A percentile compares a stretch with the other conserved stretches of the same genome.
These are phyloP conservation scores for Colletotrichum sp. DNA, from an alignment of 2,329 filamentous ascomycete genomes.

Conservation along the genomic window DNA sequence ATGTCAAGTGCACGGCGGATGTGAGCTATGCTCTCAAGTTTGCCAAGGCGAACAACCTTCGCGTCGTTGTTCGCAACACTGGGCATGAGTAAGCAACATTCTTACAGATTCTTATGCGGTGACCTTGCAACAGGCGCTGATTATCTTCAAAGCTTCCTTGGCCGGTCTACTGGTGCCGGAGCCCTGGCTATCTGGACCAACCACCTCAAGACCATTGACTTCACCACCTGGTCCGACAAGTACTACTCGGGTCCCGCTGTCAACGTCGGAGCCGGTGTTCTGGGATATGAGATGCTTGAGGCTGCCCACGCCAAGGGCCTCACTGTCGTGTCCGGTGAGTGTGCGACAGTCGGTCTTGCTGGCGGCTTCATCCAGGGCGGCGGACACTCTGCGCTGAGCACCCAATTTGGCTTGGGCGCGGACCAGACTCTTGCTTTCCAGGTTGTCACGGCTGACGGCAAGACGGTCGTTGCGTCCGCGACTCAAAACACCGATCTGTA, in stretches of 20 bases:
- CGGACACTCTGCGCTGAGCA: constrained; percentile 47
- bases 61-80: constrained; percentile 39
- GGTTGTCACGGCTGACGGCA: constrained; percentile 48
- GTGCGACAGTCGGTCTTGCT: constrained; percentile 32
- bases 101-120: fast-evolving
- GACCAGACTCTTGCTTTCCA: constrained; percentile 52
- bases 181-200: constrained; percentile 44
- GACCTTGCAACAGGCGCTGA: not conserved
- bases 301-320: constrained; percentile 33
- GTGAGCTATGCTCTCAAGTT: constrained; percentile 36
- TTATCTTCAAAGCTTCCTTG: constrained; percentile 27
- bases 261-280: constrained; percentile 58
- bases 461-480: constrained; percentile 44
- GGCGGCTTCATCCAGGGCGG: constrained; percentile 55
- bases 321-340: constrained; percentile 19
- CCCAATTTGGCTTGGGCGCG: constrained; percentile 49
- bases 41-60: constrained; percentile 37
- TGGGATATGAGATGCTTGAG: constrained; percentile 48
- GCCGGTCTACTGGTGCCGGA: constrained; percentile 41
- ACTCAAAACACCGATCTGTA: constrained; percentile 53
- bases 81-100: constrained; percentile 30
- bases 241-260: constrained; percentile 57
- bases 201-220: constrained; percentile 43
- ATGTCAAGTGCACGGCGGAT: constrained; percentile 33
- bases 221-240: constrained; percentile 38